Evolutionary conservation across 83 land plant species (phyloP), one percentile per base, ranked within the genome.

Genomic region (Picea mariana): DNA sequence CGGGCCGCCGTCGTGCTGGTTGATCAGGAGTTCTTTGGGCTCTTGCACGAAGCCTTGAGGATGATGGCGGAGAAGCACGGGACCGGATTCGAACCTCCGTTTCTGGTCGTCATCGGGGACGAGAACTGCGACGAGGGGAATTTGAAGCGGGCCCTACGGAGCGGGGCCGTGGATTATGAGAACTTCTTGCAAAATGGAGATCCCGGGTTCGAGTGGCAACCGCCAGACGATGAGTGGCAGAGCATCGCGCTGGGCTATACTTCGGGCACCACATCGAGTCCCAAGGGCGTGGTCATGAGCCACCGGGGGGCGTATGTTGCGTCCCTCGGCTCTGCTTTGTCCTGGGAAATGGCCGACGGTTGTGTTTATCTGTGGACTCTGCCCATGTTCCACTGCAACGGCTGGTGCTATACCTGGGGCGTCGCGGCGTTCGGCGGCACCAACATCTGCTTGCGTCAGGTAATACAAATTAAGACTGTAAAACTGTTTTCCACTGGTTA

Each of bases 381-480:
- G 15, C 98, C 95, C 12, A 87, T 95, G 91, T 95, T 95, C 73
- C 98, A 95, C 67, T 93, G 96, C 84, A 93, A 95, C 81, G 98
- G 98, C 11, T 95, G 98, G 98, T 92, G 94, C 68, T 95, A 26
- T 83, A 76, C 98, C 23, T 95, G 98, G 98, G 59, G 93, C 3
- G 82, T 89, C 27, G 98, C 98, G 9, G 98, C 98, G 18, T 60
- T 90, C 42, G 88, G 92, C 79, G 98, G 96, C 1, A 92, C 96
- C 61, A 95, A 61, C 81, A 90, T 95, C 55, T 93, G 96, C 81
- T 88, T 95, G 5, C 88, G 98, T 59, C 95, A 92, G 87, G 98
- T 95, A 59, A 81, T 34, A 34, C 34, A 34, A 34, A 34, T 34
- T 34, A 34, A 34, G 34, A 34, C 34, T 34, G 34, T 34, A 34